A percentile compares a stretch with the other conserved stretches of the same genome.
Evolutionary conservation across 805 yeast genomes (phyloP).

Genomic region (Candida germanica): DNA sequence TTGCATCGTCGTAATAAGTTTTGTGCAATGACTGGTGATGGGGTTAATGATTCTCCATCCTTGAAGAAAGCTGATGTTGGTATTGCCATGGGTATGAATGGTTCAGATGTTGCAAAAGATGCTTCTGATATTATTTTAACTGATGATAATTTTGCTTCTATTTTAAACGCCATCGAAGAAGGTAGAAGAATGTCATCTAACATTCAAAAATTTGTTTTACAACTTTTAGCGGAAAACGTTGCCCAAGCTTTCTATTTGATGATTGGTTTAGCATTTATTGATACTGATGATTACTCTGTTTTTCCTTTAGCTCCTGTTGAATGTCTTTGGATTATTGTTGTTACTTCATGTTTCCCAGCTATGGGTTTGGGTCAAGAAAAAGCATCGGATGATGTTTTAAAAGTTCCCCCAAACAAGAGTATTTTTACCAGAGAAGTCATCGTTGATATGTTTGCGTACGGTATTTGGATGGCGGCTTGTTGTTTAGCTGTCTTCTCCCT

Average conservation of each 20-base stretch:
- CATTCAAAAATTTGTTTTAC: conserved; percentile 33
- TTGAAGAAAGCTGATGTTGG: conserved; percentile 92
- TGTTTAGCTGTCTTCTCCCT: conserved; percentile 67
- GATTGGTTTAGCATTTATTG: conserved; percentile 73
- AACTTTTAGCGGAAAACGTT: conserved; percentile 36
- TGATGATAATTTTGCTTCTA: conserved; percentile 92
- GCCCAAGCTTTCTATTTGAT: conserved; percentile 61
- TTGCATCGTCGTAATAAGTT: conserved; percentile 43
- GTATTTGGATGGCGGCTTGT: conserved; percentile 67
- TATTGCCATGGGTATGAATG: conserved; percentile 86
- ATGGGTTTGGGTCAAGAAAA: conserved; percentile 49
- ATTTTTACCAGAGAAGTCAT: conserved; percentile 68
- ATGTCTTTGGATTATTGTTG: conserved; percentile 34
- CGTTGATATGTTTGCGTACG: conserved; percentile 68
- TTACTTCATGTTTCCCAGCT: conserved; percentile 36
- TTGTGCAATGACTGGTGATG: conserved; percentile 93
- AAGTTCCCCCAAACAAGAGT: conserved; percentile 59
- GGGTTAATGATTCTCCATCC: conserved; percentile 96
- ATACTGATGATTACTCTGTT: conserved; percentile 61
- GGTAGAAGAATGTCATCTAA: conserved; percentile 33
- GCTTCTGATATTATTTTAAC: conserved; percentile 95
- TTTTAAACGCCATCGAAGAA: conserved; percentile 66
- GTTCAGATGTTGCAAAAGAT: conserved; percentile 96
- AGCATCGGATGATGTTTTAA: conserved; percentile 63
- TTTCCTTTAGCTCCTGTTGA: conserved; percentile 63